Evolutionary conservation across 1,284 basidiomycete species (phyloP).

Genomic region (Ceratobasidium sp.): DNA sequence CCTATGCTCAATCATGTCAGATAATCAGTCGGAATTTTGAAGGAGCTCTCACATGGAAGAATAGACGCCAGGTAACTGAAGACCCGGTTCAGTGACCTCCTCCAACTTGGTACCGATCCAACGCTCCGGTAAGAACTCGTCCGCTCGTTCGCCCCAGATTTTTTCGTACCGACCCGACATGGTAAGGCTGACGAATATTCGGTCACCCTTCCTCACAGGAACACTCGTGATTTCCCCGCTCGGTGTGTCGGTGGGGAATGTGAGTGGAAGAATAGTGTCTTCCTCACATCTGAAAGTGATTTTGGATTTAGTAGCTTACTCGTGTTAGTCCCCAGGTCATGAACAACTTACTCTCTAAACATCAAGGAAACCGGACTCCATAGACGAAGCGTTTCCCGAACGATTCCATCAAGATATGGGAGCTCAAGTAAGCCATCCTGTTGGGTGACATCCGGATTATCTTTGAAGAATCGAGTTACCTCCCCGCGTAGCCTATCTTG

Average conservation of each 20-base stretch:
- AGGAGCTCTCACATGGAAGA: constrained; percentile 9
- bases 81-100: constrained; percentile 19
- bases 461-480: constrained; percentile 49
- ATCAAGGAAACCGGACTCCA: constrained; percentile 69
- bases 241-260: constrained; percentile 20
- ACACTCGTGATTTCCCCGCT: constrained; percentile 14
- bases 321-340: neutral
- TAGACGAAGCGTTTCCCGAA: constrained; percentile 71
- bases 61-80: constrained; percentile 18
- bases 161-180: constrained; percentile 44
- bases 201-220: constrained; percentile 41
- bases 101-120: constrained; percentile 19
- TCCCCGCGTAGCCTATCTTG: constrained; percentile 66
- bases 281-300: neutral
- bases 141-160: constrained; percentile 20
- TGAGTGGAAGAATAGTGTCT: constrained; percentile 22
- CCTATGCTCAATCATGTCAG: neutral
- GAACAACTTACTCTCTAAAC: constrained; percentile 56
- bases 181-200: constrained; percentile 40
- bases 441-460: constrained; percentile 42
- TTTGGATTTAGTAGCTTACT: neutral
- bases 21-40: neutral
- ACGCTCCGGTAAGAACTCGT: constrained; percentile 29
- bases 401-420: constrained; percentile 65
- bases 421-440: constrained; percentile 52